Evolutionary conservation across 345 rosid species (phyloP).

Genomic region (Laguncularia racemosa): DNA sequence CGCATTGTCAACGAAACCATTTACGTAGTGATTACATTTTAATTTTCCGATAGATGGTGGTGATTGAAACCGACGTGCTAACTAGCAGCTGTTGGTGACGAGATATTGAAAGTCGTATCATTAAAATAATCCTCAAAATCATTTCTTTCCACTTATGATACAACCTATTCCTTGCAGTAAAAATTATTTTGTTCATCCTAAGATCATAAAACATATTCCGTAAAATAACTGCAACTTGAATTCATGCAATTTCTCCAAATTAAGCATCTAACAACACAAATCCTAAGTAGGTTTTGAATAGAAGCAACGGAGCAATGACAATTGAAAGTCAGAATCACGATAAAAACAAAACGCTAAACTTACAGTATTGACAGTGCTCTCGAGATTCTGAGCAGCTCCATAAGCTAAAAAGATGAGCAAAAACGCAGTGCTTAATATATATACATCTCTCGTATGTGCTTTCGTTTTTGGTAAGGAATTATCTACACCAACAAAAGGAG

Average conservation of each 20-base stretch:
- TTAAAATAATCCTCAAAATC: too few species aligned
- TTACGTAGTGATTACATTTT: too few species aligned
- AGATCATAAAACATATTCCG: neutral
- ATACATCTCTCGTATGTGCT: slow-evolving; percentile 58
- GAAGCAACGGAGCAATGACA: neutral
- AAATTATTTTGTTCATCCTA: neutral
- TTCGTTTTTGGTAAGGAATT: slow-evolving; percentile 19
- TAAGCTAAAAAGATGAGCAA: slow-evolving; percentile 72
- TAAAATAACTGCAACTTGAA: neutral
- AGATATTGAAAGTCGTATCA: too few species aligned
- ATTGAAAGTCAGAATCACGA: neutral
- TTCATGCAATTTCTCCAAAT: too few species aligned
- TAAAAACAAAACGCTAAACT: slow-evolving; percentile 13
- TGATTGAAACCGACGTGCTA: too few species aligned
- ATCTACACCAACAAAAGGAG: slow-evolving; percentile 44
- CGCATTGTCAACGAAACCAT: too few species aligned
- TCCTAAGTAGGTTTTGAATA: neutral
- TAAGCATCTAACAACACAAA: neutral
- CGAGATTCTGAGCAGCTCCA: slow-evolving; percentile 96
- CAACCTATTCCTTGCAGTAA: too few species aligned
- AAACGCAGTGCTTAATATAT: slow-evolving; percentile 71
- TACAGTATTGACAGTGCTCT: slow-evolving; percentile 74
- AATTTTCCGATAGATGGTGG: too few species aligned
- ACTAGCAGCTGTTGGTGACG: too few species aligned
- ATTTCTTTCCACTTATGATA: too few species aligned